Evolutionary conservation across 2,329 filamentous ascomycete genomes (phyloP).

Genomic region (Colletotrichum cordylinicola): DNA sequence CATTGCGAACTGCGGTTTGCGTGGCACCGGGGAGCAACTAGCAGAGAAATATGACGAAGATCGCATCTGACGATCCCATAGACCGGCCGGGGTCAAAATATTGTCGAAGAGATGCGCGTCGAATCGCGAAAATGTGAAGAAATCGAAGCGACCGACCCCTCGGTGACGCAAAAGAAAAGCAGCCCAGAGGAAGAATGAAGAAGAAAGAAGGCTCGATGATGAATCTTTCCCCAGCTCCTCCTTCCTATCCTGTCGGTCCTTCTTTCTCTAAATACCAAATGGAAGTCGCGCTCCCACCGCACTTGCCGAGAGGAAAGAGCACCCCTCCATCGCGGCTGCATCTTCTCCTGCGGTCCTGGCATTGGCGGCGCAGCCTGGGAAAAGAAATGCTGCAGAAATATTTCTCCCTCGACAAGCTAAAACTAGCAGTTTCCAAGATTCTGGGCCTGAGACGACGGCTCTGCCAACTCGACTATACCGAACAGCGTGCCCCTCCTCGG

Average conservation of each 20-base stretch:
- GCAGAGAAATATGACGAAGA: background rate
- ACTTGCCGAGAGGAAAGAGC: background rate
- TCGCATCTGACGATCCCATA: background rate
- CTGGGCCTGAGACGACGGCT: background rate
- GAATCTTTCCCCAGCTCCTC: background rate
- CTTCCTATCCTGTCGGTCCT: background rate
- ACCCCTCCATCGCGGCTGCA: background rate
- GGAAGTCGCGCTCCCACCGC: background rate
- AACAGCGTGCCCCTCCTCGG: background rate
- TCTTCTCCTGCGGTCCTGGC: background rate
- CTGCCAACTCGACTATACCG: background rate
- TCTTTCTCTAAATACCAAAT: constrained; percentile 3
- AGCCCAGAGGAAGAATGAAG: background rate
- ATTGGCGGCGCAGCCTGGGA: background rate
- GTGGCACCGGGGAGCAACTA: background rate
- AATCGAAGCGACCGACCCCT: background rate
- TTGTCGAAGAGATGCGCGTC: background rate
- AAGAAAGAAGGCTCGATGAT: background rate
- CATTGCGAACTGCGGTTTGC: background rate
- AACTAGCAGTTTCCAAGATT: constrained; percentile 4
- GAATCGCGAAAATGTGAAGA: background rate
- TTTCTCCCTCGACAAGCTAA: background rate
- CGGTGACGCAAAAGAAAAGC: background rate
- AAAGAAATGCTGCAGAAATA: constrained; percentile 17
- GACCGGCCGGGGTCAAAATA: background rate